These are phyloP conservation scores for Capronia americana DNA, from an alignment of 2,329 filamentous ascomycete genomes.

Conservation along the genomic window DNA sequence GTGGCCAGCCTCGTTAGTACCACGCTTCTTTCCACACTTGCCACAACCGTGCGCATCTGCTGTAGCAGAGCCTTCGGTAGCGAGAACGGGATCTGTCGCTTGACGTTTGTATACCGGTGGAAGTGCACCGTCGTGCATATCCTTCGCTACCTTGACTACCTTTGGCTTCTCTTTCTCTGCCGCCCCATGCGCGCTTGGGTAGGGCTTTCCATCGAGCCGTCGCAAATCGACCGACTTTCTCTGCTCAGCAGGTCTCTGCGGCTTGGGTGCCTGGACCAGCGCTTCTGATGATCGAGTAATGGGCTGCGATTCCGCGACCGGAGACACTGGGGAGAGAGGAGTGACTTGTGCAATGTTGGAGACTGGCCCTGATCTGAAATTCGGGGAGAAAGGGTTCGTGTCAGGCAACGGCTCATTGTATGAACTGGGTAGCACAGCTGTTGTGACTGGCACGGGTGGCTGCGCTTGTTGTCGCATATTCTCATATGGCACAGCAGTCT, in stretches of 20 bases:
- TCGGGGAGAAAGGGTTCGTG: slow-evolving; percentile 34
- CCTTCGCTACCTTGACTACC: slow-evolving; percentile 39
- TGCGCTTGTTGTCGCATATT: slow-evolving; percentile 30
- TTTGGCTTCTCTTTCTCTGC: slow-evolving; percentile 29
- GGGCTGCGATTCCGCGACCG: slow-evolving; percentile 25
- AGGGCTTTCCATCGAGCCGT: slow-evolving; percentile 36
- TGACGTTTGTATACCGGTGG: slow-evolving; percentile 38
- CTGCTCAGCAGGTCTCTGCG: slow-evolving; percentile 30
- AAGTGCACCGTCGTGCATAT: slow-evolving; percentile 39
- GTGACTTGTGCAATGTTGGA: slow-evolving; percentile 5
- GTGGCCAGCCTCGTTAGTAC: slow-evolving; percentile 15
- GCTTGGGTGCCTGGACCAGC: slow-evolving; percentile 19
- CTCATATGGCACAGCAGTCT: slow-evolving; percentile 34
- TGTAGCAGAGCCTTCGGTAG: slow-evolving; percentile 17
- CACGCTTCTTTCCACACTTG: slow-evolving; percentile 31
- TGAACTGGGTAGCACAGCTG: slow-evolving; percentile 27
- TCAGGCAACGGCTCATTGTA: slow-evolving; percentile 30
- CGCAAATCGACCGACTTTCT: slow-evolving; percentile 31
- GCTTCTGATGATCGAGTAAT: slow-evolving; percentile 22
- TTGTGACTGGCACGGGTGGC: slow-evolving; percentile 33
- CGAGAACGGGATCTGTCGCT: slow-evolving; percentile 25
- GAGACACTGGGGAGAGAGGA: slow-evolving; percentile 38
- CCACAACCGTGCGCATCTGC: slow-evolving; percentile 22
- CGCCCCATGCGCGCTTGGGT: slow-evolving; percentile 17
- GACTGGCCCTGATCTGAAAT: slow-evolving; percentile 23